Evolutionary conservation across 2,329 filamentous ascomycete species (phyloP), one percentile per base, ranked within the genome.

Genomic region (Trichothecium roseum): DNA sequence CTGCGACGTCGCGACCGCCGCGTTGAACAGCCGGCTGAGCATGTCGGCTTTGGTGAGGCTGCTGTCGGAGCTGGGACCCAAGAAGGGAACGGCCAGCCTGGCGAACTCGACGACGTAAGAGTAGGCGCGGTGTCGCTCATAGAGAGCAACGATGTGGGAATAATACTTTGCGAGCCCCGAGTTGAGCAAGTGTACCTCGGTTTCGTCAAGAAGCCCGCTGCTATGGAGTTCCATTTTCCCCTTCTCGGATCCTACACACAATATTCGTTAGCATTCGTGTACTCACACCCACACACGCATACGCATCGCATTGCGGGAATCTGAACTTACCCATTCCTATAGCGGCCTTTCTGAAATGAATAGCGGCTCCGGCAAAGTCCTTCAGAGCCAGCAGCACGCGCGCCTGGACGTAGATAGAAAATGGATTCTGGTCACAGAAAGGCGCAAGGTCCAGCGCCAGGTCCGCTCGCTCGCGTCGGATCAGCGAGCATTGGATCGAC

Each of bases 101-200:
- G 84, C 79, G 63, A 94, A 95, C 45, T 94, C 84, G 5, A 86
- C 74, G 28, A 93, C 84, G 49, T 82, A 84, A 2, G 84, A 82
- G 55, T 84, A 84, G 1, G 81, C 78, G 45, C 80, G 82, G 30
- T 76, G 72, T 46, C 74, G 74, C 53, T 95, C 88, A 51, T 84
- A 96, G 2, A 98, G 68, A 15, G 76, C 70, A 10, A 88, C 73
- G 34, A 96, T 74, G 54, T 98, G 91, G 29, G 81, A 77, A 56
- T 93, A 93, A 60, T 95, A 98, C 42, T 74, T 78, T 5, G 85
- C 73, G 28, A 88, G 68, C 2, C 89, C 91, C 37, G 75, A 74
- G 51, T 87, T 73, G 17, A 81, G 56, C 5, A 75, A 57, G 24
- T 69, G 72, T 67, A 79, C 81, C 45, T 94, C 85, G 3, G 80